Base-by-base conservation (phyloP, 441 rosid genomes). In the Erodium moschatum region DNA sequence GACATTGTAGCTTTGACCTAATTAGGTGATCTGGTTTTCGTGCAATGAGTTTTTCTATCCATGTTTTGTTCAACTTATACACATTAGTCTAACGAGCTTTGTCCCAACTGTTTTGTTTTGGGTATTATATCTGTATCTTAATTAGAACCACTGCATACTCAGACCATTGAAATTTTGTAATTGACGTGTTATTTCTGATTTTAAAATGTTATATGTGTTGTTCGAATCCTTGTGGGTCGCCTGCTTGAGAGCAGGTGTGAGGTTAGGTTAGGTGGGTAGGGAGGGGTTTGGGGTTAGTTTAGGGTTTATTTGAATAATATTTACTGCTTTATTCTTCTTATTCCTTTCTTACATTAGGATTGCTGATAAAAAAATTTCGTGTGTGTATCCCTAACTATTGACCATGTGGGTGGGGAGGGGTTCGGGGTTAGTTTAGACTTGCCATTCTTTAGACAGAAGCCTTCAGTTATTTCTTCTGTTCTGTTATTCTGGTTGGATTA, bases 391-490 rank as follows among this genome's bases (percentile, higher is more conserved):
- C 35, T 11, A 61, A 61, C 35, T 27, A 61, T 27, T 29, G 24
- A 62, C 65, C 65, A 62, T 62, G n/a, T n/a, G n/a, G n/a, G n/a
- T n/a, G n/a, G n/a, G n/a, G n/a, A n/a, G n/a, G n/a, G n/a, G n/a
- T n/a, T n/a, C n/a, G n/a, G n/a, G n/a, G n/a, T n/a, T n/a, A n/a
- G n/a, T n/a, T n/a, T n/a, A n/a, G n/a, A n/a, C n/a, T n/a, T n/a
- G n/a, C n/a, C n/a, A 21, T 62, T 62, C 65, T 62, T 62, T 24
- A 62, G 65, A 24, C 42, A 62, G 38, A 24, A 24, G 65, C 7
- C 16, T 24, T 5, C 38, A 24, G 3, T 31, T 0, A 2, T 58
- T 58, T 58, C 15, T 21, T 27, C 5, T 42, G 10, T 21, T 61
- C 7, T 61, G 64, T 15, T 21, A 3, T 33, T 33, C 38, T 7